Evolutionary conservation across 805 yeast species (phyloP).

Genomic region (Candida coquimbonensis): DNA sequence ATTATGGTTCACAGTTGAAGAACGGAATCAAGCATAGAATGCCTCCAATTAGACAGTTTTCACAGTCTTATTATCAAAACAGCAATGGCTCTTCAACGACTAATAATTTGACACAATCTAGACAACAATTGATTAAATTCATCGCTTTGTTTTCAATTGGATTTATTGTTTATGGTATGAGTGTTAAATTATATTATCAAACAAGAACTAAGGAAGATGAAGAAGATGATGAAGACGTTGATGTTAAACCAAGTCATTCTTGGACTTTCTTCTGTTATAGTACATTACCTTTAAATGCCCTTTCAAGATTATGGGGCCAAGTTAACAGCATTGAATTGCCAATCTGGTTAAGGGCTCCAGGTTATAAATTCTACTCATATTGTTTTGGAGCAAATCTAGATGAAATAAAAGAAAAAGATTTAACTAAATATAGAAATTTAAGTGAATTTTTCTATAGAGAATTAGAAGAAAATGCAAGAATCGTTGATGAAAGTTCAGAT

Average conservation of each 20-base stretch:
- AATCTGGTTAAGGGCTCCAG: conserved; percentile 77
- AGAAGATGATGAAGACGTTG: conserved; percentile 14
- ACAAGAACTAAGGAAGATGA: conserved; percentile 14
- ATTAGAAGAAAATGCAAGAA: conserved; percentile 71
- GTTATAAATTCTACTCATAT: conserved; percentile 69
- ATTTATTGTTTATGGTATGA: conserved; percentile 22
- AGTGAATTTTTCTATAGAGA: conserved; percentile 88
- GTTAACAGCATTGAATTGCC: conserved; percentile 81
- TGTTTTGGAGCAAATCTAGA: conserved; percentile 83
- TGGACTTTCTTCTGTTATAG: conserved; percentile 90
- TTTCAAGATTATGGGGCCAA: conserved; percentile 93
- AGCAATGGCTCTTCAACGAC: conserved; percentile 17
- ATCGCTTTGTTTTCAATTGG: conserved; percentile 24
- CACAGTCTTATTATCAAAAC: conserved; percentile 16
- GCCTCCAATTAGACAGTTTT: conserved; percentile 23
- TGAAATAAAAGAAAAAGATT: conserved; percentile 81
- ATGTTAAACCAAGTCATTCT: conserved; percentile 58
- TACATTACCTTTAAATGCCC: conserved; percentile 82
- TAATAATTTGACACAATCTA: conserved; percentile 9
- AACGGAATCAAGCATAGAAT: conserved; percentile 23
- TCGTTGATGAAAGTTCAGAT: conserved; percentile 55
- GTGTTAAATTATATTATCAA: conserved; percentile 23
- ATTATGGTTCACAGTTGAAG: conserved; percentile 30
- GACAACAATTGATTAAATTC: conserved; percentile 20
- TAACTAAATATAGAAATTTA: conserved; percentile 67